These are phyloP conservation scores for Anethum foeniculum DNA, from an alignment of 140 eudicot species.

Conservation along the genomic window DNA sequence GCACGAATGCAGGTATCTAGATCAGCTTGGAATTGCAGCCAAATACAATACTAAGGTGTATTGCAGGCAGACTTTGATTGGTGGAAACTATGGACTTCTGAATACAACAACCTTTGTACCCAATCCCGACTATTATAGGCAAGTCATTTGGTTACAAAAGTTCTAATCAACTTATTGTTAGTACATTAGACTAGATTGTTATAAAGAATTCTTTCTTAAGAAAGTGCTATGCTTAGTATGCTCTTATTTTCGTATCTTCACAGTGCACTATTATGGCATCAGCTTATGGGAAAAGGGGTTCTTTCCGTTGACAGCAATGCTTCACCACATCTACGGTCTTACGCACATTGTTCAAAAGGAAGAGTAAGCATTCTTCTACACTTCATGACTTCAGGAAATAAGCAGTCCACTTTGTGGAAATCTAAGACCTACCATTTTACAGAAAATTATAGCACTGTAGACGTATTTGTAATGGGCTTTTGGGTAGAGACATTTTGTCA, in stretches of 20 bases:
- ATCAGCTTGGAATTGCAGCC: constrained; percentile 93
- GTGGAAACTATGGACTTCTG: constrained; percentile 86
- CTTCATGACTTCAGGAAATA: constrained; percentile 6
- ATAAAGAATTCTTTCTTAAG: background rate
- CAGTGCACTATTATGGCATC: constrained; percentile 86
- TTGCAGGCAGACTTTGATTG: constrained; percentile 85
- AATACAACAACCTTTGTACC: constrained; percentile 59
- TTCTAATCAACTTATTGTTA: background rate
- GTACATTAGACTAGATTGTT: background rate
- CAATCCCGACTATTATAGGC: constrained; percentile 95
- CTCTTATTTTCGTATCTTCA: background rate
- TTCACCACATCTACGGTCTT: constrained; percentile 68
- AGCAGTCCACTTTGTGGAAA: background rate
- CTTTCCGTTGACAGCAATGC: constrained; percentile 49
- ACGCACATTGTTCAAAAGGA: constrained; percentile 88
- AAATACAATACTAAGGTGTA: constrained; percentile 71
- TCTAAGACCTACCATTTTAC: constrained; percentile 19
- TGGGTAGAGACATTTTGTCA: background rate
- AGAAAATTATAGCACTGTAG: constrained; percentile 12
- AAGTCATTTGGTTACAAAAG: constrained; percentile 11
- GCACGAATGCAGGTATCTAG: constrained; percentile 59
- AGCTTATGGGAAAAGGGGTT: constrained; percentile 87
- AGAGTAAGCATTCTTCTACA: constrained; percentile 41
- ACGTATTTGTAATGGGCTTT: background rate
- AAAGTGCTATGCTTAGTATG: background rate